Evolutionary conservation across 495 filamentous ascomycete genomes (phyloP), one percentile per base, ranked within the genome.

Genomic region (Talaromyces thailandensis): DNA sequence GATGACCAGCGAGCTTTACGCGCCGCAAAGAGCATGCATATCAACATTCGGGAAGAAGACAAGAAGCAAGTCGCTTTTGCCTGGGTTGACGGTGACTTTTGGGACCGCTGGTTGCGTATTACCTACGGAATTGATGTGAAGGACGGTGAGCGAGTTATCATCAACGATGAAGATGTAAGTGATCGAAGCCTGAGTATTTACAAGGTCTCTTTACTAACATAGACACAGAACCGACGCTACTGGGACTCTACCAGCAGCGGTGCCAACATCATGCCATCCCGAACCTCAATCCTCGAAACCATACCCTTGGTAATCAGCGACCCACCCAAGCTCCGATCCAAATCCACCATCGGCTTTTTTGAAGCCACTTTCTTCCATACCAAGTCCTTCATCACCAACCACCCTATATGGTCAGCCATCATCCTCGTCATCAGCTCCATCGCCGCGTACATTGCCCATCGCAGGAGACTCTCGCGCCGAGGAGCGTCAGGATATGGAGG

Each of bases 71-170:
- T 97, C 25, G 82, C 86, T 4, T 98, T 98, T 76, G 94, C 95
- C n/a, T 98, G 95, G 95, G 91, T 98, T 7, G 94, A 98, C 72
- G 92, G 92, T 56, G 85, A 91, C 24, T 97, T 98, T 73, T 98
- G 94, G 94, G 92, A 97, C 71, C 82, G 93, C 40, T 98, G 94
- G 94, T 85, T 98, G 60, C 81, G 92, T 52, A 94, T 86, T 18
- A 96, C 92, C 0, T 98, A 96, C 70, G 94, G 95, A 45, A 88
- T 98, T 65, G 87, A 93, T 67, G 87, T 92, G 25, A 82, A 81
- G 45, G 87, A 91, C 52, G 91, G 92, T 43, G 94, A 98, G 73
- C 82, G 91, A 59, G 92, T 98, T 45, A 89, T 98, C 58, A 93
- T 98, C 73, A 96, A 97, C 64, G 95, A 98, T 71, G 90, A 98